phyloP scores from a whole-genome alignment of 2,329 filamentous ascomycete genomes.

The Colletotrichum camelliae region DNA sequence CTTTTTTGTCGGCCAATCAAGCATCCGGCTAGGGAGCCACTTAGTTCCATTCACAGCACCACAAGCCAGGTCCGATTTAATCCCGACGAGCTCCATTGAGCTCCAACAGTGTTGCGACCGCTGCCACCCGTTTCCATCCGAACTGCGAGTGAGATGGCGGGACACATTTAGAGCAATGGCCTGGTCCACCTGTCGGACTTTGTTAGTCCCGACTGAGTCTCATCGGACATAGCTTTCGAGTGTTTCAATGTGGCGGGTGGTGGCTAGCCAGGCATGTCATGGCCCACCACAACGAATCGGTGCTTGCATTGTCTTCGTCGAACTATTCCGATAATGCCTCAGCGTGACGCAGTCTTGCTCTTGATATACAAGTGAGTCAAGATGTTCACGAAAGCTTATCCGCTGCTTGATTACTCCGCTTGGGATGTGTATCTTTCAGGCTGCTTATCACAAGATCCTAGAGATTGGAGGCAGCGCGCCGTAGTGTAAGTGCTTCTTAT shows the following conservation, averaged over 20 bases:
- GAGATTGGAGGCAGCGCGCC: neutral
- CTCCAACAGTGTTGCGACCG: neutral
- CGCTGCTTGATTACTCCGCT: neutral
- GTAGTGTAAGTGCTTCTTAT: neutral
- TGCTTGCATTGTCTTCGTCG: neutral
- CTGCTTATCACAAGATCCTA: neutral
- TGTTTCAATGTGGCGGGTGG: neutral
- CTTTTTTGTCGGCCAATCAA: neutral
- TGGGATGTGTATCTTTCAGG: neutral
- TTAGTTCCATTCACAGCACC: neutral
- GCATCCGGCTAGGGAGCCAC: neutral
- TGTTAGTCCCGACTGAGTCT: neutral
- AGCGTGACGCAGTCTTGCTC: neutral
- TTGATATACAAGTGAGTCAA: neutral
- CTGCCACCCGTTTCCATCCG: conserved; percentile 20
- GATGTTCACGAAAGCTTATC: neutral
- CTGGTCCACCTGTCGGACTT: neutral
- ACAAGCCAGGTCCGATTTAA: neutral
- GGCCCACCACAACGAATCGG: neutral
- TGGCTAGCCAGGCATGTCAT: neutral
- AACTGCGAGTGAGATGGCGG: neutral
- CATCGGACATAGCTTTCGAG: neutral
- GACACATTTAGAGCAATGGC: neutral
- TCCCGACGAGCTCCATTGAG: conserved; percentile 4
- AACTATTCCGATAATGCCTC: neutral